These are phyloP conservation scores for Torulaspora delbrueckii DNA, from an alignment of 805 yeast species.

Conservation along the genomic window DNA sequence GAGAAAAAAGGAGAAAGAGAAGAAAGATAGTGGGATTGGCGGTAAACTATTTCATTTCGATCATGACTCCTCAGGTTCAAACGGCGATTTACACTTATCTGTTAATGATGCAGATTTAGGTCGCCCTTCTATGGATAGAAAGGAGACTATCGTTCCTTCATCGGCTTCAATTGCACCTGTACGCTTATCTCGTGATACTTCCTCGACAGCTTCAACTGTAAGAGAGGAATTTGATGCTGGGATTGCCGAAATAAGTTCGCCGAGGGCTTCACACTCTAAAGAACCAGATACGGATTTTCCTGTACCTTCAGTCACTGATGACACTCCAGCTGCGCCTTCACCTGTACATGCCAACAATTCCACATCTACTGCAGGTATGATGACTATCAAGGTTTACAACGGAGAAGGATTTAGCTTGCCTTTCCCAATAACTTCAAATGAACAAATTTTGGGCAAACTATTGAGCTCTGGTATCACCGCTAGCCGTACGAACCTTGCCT, in stretches of 20 bases:
- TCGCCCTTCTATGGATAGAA: conserved; percentile 21
- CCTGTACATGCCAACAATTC: conserved; percentile 15
- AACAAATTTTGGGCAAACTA: conserved; percentile 57
- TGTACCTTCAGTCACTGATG: conserved; percentile 5
- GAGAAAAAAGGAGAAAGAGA: conserved; percentile 16
- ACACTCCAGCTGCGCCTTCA: conserved; percentile 2
- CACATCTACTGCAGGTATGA: conserved; percentile 56
- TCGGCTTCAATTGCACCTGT: conserved; percentile 27
- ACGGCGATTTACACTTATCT: neutral
- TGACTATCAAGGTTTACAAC: conserved; percentile 71
- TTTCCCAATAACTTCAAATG: conserved; percentile 59
- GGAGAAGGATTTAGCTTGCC: conserved; percentile 69
- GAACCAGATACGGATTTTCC: conserved; percentile 6
- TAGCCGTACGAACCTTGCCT: conserved; percentile 14
- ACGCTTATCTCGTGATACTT: conserved; percentile 25
- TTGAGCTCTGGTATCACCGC: conserved; percentile 49
- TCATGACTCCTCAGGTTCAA: conserved; percentile 4
- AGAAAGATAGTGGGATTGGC: conserved; percentile 6
- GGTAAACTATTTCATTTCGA: conserved; percentile 15
- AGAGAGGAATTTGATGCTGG: conserved; percentile 11
- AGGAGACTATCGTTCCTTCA: conserved; percentile 31
- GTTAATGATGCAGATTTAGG: neutral
- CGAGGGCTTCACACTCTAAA: conserved; percentile 6
- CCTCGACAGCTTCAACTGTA: conserved; percentile 24
- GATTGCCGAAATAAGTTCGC: conserved; percentile 3